Evolutionary conservation across 176 grass and related monocot genomes (phyloP).

Genomic region (Zizania latifolia): DNA sequence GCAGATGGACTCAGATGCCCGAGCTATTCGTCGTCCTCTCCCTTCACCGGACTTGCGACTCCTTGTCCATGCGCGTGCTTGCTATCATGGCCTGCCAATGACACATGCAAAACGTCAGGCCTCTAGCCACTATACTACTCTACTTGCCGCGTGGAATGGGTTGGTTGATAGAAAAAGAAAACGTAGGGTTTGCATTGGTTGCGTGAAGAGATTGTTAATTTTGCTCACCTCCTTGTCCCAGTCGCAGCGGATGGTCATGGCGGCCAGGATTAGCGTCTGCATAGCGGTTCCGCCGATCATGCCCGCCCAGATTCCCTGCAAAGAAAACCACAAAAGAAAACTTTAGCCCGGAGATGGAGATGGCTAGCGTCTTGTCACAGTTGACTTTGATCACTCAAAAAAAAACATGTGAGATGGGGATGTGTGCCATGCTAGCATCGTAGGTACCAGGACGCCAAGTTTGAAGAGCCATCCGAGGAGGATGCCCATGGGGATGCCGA

Average conservation of each 20-base stretch:
- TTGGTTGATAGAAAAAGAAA: not conserved
- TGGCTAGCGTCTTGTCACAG: not conserved
- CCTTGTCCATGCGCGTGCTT: slow-evolving; percentile 52
- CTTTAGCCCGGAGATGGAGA: not conserved
- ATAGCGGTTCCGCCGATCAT: slow-evolving; percentile 90
- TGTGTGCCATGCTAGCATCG: not conserved
- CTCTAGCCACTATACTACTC: not conserved
- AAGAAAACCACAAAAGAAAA: not conserved
- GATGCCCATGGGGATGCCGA: slow-evolving; percentile 76
- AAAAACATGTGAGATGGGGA: not conserved
- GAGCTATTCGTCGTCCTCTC: not conserved
- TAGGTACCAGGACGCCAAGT: slow-evolving; percentile 73
- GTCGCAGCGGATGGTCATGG: slow-evolving; percentile 70
- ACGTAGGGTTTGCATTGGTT: not conserved
- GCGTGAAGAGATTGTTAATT: not conserved
- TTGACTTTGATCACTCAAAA: not conserved
- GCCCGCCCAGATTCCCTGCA: slow-evolving; percentile 82
- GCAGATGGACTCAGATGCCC: not conserved
- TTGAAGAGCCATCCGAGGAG: slow-evolving; percentile 75
- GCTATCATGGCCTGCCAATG: slow-evolving; percentile 56
- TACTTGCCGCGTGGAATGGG: not conserved
- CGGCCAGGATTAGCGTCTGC: slow-evolving; percentile 66
- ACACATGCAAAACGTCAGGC: not conserved
- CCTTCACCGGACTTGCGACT: slow-evolving; percentile 25
- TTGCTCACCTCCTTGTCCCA: slow-evolving; percentile 71